A percentile compares a stretch with the other conserved stretches of the same genome.
These are phyloP conservation scores for Gossypium lobatum DNA, from an alignment of 441 rosid genomes.

Conservation along the genomic window DNA sequence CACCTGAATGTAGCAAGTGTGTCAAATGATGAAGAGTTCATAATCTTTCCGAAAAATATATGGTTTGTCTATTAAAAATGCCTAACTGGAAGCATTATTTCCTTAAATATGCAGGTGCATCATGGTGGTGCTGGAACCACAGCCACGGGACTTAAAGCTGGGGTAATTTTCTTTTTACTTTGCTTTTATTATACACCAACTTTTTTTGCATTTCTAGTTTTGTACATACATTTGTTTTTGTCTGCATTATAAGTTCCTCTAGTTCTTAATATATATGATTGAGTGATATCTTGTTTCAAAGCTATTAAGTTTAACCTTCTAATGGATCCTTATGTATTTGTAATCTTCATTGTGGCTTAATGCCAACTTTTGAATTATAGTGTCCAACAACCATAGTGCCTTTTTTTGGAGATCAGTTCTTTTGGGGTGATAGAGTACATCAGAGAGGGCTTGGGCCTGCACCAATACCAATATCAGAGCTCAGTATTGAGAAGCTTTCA, in stretches of 20 bases:
- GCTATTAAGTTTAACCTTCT: background rate
- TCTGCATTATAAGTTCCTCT: background rate
- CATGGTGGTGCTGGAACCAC: conserved; percentile 99
- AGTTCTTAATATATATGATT: background rate
- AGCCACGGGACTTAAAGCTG: conserved; percentile 90
- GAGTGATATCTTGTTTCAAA: background rate
- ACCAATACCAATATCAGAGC: conserved; percentile 79
- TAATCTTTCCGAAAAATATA: background rate
- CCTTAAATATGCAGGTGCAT: conserved; percentile 61
- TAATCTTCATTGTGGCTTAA: conserved; percentile 5
- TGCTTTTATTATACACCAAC: background rate
- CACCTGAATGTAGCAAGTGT: background rate
- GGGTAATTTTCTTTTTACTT: conserved; percentile 43
- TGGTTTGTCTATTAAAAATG: background rate
- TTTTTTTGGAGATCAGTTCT: conserved; percentile 97
- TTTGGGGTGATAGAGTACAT: conserved; percentile 86
- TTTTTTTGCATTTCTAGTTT: background rate
- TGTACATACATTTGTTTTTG: background rate
- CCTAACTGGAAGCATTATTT: conserved; percentile 15
- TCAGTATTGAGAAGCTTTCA: conserved; percentile 72
- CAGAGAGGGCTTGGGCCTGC: conserved; percentile 73
- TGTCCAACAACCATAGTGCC: conserved; percentile 97
- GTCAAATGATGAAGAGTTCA: background rate
- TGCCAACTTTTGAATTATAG: conserved; percentile 35
- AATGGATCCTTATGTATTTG: background rate